Evolutionary conservation across 805 yeast species (phyloP), one percentile per base, ranked within the genome.

Genomic region (Ogataea sp.): DNA sequence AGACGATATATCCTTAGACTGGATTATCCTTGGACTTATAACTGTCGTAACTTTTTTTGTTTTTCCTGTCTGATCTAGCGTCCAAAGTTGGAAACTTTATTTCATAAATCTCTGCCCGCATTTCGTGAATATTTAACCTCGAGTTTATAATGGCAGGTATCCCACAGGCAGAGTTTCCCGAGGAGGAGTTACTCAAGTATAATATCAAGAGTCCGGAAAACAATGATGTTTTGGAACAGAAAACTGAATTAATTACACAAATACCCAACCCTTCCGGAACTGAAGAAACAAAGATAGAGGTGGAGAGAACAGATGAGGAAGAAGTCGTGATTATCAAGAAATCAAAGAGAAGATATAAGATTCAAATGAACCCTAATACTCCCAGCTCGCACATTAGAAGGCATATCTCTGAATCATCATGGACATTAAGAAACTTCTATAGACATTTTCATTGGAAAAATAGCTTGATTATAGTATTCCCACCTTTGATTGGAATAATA

Each of bases 381-480:
- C 34, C 47, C 2, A 38, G 53, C 3, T 36, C 36, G 4, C 23
- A 38, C 18, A 15, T 60, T 3, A 43, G 63, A 33, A 41, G 61
- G 17, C 87, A 80, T 57, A 77, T 82, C 38, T 70, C 82, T 23
- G 89, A 83, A 53, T 69, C 80, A 61, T 83, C 87, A 7, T 78
- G 83, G 80, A 82, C 89, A n/a, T 56, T 74, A 45, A 47, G 71
- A 50, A 83, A 83, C 62, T 82, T 87, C 79, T 67, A 78, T 56
- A 61, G 75, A 48, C 85, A 83, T 61, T 66, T 85, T 45, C 82
- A 82, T 59, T 85, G 94, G 94, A 64, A 77, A 48, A 80, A 83
- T 54, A 59, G 79, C 36, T 57, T 71, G 13, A 62, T 80, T 44
- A 74, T 80, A 21, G 62, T 75, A 30, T 46, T 75, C 20, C 52